These are phyloP conservation scores for Perkinsus olseni DNA, from an alignment of 169 alveolate species.

Conservation along the genomic window DNA sequence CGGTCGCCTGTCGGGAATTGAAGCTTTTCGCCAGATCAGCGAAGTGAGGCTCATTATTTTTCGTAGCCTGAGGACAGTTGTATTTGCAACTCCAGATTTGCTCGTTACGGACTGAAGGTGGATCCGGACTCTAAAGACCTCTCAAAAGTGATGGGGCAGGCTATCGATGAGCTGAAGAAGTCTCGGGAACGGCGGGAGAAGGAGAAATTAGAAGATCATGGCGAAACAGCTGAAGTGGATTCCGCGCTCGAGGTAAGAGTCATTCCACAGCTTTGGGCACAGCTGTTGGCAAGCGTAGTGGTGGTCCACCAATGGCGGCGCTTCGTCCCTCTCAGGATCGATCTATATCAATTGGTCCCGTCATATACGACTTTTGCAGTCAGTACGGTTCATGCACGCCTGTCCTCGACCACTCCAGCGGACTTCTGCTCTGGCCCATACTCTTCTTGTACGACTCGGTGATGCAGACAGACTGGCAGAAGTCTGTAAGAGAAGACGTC, in stretches of 20 bases:
- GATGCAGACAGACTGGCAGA: neutral
- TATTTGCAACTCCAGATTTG: neutral
- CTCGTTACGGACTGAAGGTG: neutral
- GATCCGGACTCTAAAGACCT: neutral
- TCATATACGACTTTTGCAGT: neutral
- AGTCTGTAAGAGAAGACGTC: neutral
- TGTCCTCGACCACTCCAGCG: neutral
- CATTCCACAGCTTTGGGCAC: too few relatives aligned
- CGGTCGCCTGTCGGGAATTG: neutral
- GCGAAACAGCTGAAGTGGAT: neutral
- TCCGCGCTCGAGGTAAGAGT: neutral
- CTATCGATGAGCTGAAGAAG: neutral
- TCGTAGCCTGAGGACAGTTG: neutral
- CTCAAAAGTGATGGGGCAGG: neutral
- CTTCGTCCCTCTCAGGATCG: neutral
- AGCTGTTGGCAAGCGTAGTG: too few relatives aligned
- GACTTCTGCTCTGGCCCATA: neutral
- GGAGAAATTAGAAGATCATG: neutral
- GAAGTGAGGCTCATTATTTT: too few relatives aligned
- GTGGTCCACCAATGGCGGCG: too few relatives aligned
- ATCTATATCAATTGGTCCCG: neutral
- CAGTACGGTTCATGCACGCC: neutral
- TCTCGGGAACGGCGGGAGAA: neutral
- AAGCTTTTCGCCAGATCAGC: neutral
- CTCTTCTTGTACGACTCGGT: neutral